Conservation (phyloP, 176 grass and related monocot species). For the Miscanthus lutarioriparius region DNA sequence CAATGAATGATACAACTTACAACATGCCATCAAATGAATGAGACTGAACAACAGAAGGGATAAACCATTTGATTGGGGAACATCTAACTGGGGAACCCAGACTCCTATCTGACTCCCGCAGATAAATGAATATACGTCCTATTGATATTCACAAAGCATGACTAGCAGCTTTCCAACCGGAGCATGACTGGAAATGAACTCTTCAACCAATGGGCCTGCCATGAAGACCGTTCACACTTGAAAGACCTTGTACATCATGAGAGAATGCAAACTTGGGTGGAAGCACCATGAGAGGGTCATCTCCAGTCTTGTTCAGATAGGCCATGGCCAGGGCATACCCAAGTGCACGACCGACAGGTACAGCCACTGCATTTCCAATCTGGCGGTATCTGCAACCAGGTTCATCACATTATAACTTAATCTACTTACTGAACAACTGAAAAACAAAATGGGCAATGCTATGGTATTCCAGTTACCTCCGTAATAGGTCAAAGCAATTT, state of each 20-base stretch:
- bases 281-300: slow-evolving; percentile 66
- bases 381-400: slow-evolving; percentile 73
- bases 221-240: slow-evolving; percentile 1
- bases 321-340: slow-evolving; percentile 71
- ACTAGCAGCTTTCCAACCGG: background rate
- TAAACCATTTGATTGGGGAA: background rate
- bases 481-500: background rate
- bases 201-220: background rate
- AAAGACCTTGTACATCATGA: slow-evolving; percentile 25
- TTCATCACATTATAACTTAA: slow-evolving; percentile 30
- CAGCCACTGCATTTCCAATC: slow-evolving; percentile 91
- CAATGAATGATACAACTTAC: slow-evolving; percentile 29
- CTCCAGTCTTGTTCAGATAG: slow-evolving; percentile 54
- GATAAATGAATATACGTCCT: slow-evolving; percentile 25
- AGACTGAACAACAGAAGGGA: slow-evolving; percentile 10
- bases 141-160: slow-evolving; percentile 18
- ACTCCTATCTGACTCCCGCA: slow-evolving; percentile 3
- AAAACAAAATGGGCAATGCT: background rate
- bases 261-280: slow-evolving; percentile 79
- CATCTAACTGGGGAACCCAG: background rate
- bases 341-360: slow-evolving; percentile 75
- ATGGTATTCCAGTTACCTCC: background rate
- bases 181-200: slow-evolving; percentile 3
- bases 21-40: slow-evolving; percentile 33
- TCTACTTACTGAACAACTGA: background rate